Conservation (phyloP, 805 yeast species). For the Saccharomycopsis sp. region DNA sequence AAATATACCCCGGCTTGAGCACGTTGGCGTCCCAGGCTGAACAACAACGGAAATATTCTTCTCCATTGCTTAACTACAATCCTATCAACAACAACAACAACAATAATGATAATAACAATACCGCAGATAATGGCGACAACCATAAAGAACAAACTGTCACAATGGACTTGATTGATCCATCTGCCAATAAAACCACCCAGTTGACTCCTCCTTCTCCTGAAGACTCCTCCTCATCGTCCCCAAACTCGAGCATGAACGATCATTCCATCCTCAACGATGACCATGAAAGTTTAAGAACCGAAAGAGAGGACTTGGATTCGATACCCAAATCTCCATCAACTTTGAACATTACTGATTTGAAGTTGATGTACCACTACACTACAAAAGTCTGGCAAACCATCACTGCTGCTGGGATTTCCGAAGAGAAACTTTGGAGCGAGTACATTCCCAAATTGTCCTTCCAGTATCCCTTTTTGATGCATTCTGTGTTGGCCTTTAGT, state of each 20-base stretch:
- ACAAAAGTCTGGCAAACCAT: conserved; percentile 79
- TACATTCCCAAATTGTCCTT: conserved; percentile 87
- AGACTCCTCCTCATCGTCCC: no score
- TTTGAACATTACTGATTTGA: conserved; percentile 60
- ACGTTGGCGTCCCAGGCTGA: conserved; percentile 17
- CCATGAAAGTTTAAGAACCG: no score
- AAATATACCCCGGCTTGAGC: conserved; percentile 19
- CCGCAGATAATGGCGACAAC: no score
- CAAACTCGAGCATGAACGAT: no score
- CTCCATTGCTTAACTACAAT: no score
- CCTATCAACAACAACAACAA: not conserved
- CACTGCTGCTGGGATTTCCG: conserved; percentile 85
- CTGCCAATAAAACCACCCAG: conserved; percentile 10
- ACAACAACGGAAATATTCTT: conserved; percentile 8
- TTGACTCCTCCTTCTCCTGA: conserved; percentile 14
- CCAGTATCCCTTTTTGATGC: conserved; percentile 85
- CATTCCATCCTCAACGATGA: no score
- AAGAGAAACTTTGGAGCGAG: conserved; percentile 74
- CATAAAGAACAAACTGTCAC: no score
- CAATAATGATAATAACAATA: not conserved
- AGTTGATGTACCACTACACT: conserved; percentile 81
- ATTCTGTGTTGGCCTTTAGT: conserved; percentile 78
- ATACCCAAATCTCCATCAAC: not conserved
- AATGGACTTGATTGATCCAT: no score
- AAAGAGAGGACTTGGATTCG: no score